Evolutionary conservation across 2,329 filamentous ascomycete genomes (phyloP), one percentile per base, ranked within the genome.

Genomic region (Aspergillus caelatus): DNA sequence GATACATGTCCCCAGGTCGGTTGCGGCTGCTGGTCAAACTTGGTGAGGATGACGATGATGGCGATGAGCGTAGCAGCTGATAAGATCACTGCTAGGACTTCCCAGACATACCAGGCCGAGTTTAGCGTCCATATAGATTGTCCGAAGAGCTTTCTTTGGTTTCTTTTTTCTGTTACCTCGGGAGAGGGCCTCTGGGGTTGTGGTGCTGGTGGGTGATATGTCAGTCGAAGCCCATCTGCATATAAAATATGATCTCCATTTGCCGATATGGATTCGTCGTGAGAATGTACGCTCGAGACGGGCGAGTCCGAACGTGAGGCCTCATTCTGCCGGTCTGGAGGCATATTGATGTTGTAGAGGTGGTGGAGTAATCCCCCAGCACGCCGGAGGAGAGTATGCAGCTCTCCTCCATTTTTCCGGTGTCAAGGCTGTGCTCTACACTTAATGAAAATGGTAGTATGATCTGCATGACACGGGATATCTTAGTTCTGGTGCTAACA

Each of bases 1-100:
- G 67, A 68, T 2, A 66, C 52, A 9, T 62, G 19, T 6, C 34
- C 48, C 67, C 62, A 69, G 45, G 28, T 39, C 3, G 67, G 67
- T 28, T 68, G 67, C 4, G 62, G 62, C 10, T 39, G 55, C 9
- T 39, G n/a, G 32, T 67, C 43, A 34, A 65, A 65, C 19, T 52
- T 52, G 4, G 30, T 32, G 26, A 69, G 52, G 4, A 69, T 34
- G 10, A 43, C 56, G 16, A 66, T 30, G 11, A 67, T 63, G 1
- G 66, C 62, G 32, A 62, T 21, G 30, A 53, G 50, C 11, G 50
- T 34, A 23, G 23, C 50, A 11, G 50, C 50, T 2, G 50, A 53
- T 7, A 53, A 4, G 19, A 53, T 8, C 8, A 53, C 19, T 4
- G 50, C 59, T 4, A 64, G 26, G 12, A 41, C 10, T 2, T 50